A percentile compares a stretch with the other conserved stretches of the same genome.
phyloP scores from a whole-genome alignment of 2,329 filamentous ascomycete genomes.

The Scorias spongiosa region DNA sequence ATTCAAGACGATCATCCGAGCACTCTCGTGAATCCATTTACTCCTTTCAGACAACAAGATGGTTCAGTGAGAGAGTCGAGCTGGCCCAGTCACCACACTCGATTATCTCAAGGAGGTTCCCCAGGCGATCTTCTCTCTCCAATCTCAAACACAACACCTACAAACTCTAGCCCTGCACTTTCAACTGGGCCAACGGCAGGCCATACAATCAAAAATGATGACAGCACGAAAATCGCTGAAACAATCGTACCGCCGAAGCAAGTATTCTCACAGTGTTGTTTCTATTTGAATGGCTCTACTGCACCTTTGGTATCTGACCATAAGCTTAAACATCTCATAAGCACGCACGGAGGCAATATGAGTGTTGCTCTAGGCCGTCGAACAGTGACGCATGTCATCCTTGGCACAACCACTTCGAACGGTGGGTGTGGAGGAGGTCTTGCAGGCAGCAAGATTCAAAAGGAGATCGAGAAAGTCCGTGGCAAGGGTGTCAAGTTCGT shows the following conservation, averaged over 20 bases:
- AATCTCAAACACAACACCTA: constrained; percentile 4
- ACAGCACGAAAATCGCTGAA: not conserved
- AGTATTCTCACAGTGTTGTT: constrained; percentile 46
- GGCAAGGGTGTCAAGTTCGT: constrained; percentile 66
- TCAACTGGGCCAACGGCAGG: not conserved
- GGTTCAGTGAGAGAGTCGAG: constrained; percentile 17
- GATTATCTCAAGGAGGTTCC: constrained; percentile 15
- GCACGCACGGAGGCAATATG: constrained; percentile 55
- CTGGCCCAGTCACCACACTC: constrained; percentile 18
- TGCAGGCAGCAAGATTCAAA: constrained; percentile 63
- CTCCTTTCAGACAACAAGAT: constrained; percentile 14
- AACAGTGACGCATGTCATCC: constrained; percentile 71
- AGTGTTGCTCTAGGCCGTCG: constrained; percentile 57
- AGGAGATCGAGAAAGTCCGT: constrained; percentile 49
- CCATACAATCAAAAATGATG: not conserved
- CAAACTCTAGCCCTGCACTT: not conserved
- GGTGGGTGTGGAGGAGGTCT: constrained; percentile 57
- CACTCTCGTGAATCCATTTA: constrained; percentile 16
- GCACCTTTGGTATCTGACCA: constrained; percentile 71
- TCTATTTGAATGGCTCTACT: constrained; percentile 83
- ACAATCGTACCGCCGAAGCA: constrained; percentile 1
- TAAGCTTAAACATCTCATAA: constrained; percentile 64
- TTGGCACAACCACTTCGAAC: constrained; percentile 36
- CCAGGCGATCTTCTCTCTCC: constrained; percentile 15
- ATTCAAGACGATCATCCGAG: constrained; percentile 11